Evolutionary conservation across 495 filamentous ascomycete species (phyloP).

Genomic region (Aspergillus ellipticus): DNA sequence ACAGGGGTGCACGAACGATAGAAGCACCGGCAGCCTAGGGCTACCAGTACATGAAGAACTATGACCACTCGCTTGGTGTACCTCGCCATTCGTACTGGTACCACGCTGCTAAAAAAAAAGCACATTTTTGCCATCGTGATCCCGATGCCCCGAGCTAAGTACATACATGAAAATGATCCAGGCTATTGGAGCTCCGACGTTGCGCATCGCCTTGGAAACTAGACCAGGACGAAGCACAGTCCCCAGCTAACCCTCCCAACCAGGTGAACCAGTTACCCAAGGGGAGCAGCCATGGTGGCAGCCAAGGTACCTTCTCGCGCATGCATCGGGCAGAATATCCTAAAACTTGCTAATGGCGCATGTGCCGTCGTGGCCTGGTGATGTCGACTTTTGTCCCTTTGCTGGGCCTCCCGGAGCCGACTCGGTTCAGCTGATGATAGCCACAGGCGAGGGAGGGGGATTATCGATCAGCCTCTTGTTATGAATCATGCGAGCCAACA

Average conservation of each 20-base stretch:
- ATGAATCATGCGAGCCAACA: not conserved
- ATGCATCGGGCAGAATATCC: not conserved
- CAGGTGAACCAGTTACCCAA: not conserved
- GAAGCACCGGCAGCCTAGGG: not conserved
- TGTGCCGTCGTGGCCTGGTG: not conserved
- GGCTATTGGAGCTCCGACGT: not conserved
- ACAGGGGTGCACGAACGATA: not conserved
- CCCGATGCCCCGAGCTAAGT: not conserved
- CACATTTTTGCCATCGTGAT: not conserved
- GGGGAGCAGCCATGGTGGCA: not conserved
- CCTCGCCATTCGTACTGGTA: not conserved
- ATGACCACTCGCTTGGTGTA: not conserved
- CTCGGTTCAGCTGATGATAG: not conserved
- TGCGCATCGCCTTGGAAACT: not conserved
- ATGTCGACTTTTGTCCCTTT: not conserved
- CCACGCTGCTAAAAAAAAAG: not conserved
- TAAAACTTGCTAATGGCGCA: not conserved
- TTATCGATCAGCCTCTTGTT: not conserved
- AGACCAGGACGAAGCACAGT: not conserved
- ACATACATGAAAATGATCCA: not conserved
- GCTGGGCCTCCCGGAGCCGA: not conserved
- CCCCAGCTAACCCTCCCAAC: not conserved
- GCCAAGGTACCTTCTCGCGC: not conserved
- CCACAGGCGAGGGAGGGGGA: not conserved
- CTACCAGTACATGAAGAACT: not conserved